Conservation (phyloP, 257 asterid genomes). For the Forsythia suspensa region DNA sequence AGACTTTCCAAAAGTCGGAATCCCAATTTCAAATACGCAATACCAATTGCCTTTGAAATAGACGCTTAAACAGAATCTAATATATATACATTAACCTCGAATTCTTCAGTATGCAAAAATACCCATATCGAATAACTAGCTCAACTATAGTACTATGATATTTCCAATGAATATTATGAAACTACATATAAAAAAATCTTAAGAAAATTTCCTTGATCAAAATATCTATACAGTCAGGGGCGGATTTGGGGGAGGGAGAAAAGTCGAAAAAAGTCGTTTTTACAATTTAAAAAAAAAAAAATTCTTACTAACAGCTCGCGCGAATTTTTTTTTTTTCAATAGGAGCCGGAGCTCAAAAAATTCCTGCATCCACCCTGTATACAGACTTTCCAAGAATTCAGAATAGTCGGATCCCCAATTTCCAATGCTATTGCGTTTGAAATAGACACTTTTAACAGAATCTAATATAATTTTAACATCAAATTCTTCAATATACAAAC, state of each 20-base stretch:
- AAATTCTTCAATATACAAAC: constrained; percentile 14
- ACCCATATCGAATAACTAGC: background rate
- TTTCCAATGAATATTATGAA: background rate
- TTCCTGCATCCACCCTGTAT: too few relatives aligned
- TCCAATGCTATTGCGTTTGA: constrained; percentile 1
- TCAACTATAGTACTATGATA: background rate
- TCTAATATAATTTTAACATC: background rate
- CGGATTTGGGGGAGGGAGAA: too few relatives aligned
- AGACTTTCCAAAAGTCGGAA: constrained; percentile 1
- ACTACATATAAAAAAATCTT: background rate
- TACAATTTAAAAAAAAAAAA: too few relatives aligned
- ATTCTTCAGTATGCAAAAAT: constrained; percentile 13
- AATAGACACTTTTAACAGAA: background rate
- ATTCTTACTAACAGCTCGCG: too few relatives aligned
- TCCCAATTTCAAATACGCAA: background rate
- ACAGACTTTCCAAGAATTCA: background rate
- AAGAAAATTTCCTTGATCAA: too few relatives aligned
- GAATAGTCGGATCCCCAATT: background rate
- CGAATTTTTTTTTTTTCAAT: too few relatives aligned
- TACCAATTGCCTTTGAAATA: background rate
- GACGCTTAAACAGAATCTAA: background rate
- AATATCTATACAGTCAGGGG: too few relatives aligned
- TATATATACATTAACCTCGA: background rate
- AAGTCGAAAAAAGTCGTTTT: too few relatives aligned
- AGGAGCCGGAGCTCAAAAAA: too few relatives aligned